A percentile compares a stretch with the other conserved stretches of the same genome.
These are phyloP conservation scores for Wickerhamiella qilinensis DNA, from an alignment of 805 yeast species.

Conservation along the genomic window DNA sequence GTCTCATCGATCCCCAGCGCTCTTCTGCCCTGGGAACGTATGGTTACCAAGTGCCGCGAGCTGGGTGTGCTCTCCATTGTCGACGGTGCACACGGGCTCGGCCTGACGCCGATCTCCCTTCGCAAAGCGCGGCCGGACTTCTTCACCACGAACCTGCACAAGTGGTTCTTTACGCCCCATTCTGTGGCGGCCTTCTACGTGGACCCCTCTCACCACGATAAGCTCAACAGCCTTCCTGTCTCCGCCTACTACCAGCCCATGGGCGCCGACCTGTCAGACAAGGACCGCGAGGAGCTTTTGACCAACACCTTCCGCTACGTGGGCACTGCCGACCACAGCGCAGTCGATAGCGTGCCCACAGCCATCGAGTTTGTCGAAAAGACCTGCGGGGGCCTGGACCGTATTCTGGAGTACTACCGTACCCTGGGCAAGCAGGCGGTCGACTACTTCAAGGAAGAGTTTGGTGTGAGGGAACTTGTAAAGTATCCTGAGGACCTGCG, in stretches of 20 bases:
- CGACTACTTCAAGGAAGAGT: slow-evolving; percentile 14
- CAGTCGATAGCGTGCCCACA: slow-evolving; percentile 26
- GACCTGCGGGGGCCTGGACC: slow-evolving; percentile 47
- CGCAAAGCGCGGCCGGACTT: slow-evolving; percentile 36
- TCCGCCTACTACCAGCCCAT: slow-evolving; percentile 30
- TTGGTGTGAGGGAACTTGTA: slow-evolving; percentile 24
- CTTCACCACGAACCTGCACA: slow-evolving; percentile 46
- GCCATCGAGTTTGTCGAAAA: slow-evolving; percentile 40
- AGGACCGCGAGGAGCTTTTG: slow-evolving; percentile 20
- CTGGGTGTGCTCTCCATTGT: slow-evolving; percentile 36
- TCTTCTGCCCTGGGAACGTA: slow-evolving; percentile 35
- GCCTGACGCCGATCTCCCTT: slow-evolving; percentile 22
- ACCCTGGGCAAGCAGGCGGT: not conserved
- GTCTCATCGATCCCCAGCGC: slow-evolving; percentile 52
- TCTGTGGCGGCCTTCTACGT: slow-evolving; percentile 46
- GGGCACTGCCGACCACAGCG: slow-evolving; percentile 36
- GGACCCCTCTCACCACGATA: slow-evolving; percentile 31
- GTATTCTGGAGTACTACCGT: slow-evolving; percentile 24
- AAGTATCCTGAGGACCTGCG: slow-evolving; percentile 23
- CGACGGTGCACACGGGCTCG: slow-evolving; percentile 63
- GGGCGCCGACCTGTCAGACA: not conserved
- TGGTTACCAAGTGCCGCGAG: slow-evolving; percentile 31
- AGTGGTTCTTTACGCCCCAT: slow-evolving; percentile 48
- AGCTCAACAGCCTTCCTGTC: slow-evolving; percentile 41
- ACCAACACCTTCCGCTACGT: slow-evolving; percentile 31